Evolutionary conservation across 148 eudicot species (phyloP).

Genomic region (Beta vulgaris): DNA sequence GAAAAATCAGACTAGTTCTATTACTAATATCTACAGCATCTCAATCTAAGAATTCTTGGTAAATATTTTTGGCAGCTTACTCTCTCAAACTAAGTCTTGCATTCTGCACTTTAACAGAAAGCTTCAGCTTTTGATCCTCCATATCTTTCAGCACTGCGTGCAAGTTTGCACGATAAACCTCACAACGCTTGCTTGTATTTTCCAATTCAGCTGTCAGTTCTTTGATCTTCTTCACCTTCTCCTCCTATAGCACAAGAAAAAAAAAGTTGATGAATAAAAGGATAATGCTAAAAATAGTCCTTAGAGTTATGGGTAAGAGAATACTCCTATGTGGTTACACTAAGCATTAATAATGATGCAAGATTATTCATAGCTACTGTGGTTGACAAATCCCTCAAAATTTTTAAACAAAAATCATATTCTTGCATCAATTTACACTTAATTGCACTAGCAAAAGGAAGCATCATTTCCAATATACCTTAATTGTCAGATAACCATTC

Average conservation of each 20-base stretch:
- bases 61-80: conserved; percentile 19
- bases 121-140: conserved; percentile 47
- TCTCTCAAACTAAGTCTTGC: conserved; percentile 39
- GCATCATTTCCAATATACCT: neutral
- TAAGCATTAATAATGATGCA: too few species aligned
- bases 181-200: conserved; percentile 34
- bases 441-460: neutral
- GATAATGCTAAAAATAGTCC: too few species aligned
- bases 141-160: conserved; percentile 39
- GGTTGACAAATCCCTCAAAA: too few species aligned
- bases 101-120: conserved; percentile 46
- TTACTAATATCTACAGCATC: neutral
- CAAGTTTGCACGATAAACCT: conserved; percentile 40
- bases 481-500: neutral
- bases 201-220: conserved; percentile 37
- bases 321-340: too few species aligned
- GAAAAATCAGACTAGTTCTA: neutral
- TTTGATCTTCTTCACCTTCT: conserved; percentile 35
- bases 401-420: too few species aligned
- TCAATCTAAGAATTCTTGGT: neutral
- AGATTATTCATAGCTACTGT: too few species aligned
- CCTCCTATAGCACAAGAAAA: conserved; percentile 28
- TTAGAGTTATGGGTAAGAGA: too few species aligned
- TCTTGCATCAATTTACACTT: neutral
- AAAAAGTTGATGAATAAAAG: too few species aligned